phyloP scores from a whole-genome alignment of 768 basidiomycete species.

The Cystofilobasidium bisporidii region DNA sequence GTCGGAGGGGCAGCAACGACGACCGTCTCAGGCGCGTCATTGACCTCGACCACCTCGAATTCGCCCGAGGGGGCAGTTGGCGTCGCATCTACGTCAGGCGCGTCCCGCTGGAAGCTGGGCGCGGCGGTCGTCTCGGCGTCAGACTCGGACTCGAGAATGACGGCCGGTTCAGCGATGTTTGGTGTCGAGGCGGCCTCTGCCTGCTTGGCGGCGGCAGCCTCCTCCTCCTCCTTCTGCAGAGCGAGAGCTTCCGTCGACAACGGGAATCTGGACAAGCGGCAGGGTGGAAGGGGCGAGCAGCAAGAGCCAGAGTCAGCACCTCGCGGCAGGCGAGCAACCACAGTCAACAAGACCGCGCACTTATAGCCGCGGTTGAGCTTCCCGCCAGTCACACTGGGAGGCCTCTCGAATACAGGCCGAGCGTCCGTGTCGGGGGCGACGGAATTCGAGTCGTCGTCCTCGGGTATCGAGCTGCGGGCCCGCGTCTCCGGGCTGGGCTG shows the following conservation, averaged over 20 bases:
- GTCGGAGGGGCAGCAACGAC: not conserved
- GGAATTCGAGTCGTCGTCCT: not conserved
- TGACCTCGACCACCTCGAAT: not conserved
- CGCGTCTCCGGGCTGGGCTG: slow-evolving; percentile 18
- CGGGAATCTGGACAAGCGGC: not conserved
- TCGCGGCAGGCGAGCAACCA: not conserved
- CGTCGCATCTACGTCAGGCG: not conserved
- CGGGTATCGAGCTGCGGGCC: slow-evolving; percentile 8
- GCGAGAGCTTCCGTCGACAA: slow-evolving; percentile 2
- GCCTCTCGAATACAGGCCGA: slow-evolving; percentile 15
- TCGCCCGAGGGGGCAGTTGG: not conserved
- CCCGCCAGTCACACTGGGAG: slow-evolving; percentile 9
- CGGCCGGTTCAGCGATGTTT: not conserved
- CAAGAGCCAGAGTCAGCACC: not conserved
- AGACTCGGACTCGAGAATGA: not conserved
- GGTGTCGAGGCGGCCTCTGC: not conserved
- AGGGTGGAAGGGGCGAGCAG: not conserved
- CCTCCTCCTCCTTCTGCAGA: slow-evolving; percentile 12
- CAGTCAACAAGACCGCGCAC: too few relatives aligned
- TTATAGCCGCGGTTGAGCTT: slow-evolving; percentile 27
- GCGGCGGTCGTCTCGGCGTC: not conserved
- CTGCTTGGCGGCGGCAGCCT: not conserved
- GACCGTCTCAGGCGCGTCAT: not conserved
- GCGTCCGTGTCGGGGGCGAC: slow-evolving; percentile 16
- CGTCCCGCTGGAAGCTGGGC: not conserved